phyloP scores from a whole-genome alignment of 257 asterid species.

The Buddleja alternifolia region DNA sequence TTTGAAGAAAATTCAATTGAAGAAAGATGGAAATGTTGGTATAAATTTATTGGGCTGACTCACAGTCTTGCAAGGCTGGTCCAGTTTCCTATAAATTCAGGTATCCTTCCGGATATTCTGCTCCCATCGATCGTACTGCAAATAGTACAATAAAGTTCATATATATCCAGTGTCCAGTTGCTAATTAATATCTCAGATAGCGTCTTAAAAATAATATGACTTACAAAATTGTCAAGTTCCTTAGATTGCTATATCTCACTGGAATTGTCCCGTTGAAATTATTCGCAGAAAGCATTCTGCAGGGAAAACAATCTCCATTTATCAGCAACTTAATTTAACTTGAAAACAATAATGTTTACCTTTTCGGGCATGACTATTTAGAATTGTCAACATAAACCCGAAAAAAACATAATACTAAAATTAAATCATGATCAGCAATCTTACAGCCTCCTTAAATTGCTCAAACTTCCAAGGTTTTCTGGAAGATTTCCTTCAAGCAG shows the following conservation, averaged over 20 bases:
- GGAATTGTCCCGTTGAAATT: conserved; percentile 82
- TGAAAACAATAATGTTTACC: not conserved
- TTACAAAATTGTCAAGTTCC: conserved; percentile 85
- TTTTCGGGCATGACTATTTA: not conserved
- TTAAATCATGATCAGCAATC: conserved; percentile 30
- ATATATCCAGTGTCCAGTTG: not conserved
- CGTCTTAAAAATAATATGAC: conserved; percentile 31
- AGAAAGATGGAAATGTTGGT: not conserved
- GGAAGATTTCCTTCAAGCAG: conserved; percentile 83
- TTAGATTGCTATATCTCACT: conserved; percentile 48
- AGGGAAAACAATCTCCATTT: conserved; percentile 25
- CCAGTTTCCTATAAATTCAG: conserved; percentile 84
- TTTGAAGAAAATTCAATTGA: conserved; percentile 11
- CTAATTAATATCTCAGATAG: not conserved
- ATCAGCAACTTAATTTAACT: conserved; percentile 23
- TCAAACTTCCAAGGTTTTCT: conserved; percentile 63
- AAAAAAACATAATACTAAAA: not conserved
- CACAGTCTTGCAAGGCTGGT: conserved; percentile 57
- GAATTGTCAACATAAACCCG: too few species aligned
- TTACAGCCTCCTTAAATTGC: conserved; percentile 70
- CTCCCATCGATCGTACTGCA: conserved; percentile 92
- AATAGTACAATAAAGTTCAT: conserved; percentile 22
- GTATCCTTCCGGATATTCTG: conserved; percentile 68
- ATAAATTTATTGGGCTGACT: conserved; percentile 38
- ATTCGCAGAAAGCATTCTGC: conserved; percentile 84